Conservation (phyloP, 2,329 filamentous ascomycete genomes). For the Botrytis sinoallii region DNA sequence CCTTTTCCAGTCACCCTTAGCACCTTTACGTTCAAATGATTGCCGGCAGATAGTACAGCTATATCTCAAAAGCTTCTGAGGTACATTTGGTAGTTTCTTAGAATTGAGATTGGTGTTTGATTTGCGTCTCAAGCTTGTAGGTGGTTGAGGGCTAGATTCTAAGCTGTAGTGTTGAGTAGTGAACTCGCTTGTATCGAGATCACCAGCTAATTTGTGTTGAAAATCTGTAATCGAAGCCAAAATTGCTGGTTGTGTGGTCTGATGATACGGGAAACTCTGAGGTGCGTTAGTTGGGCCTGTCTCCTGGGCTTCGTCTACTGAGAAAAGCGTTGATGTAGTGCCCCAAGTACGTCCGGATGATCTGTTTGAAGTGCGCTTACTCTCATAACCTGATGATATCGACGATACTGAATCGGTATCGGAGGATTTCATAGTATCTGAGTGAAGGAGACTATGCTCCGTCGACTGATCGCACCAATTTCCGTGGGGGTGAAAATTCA, state of each 20-base stretch:
- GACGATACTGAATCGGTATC: constrained; percentile 20
- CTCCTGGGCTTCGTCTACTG: not conserved
- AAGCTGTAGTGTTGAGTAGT: not conserved
- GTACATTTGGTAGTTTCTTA: not conserved
- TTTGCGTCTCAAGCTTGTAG: not conserved
- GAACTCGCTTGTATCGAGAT: not conserved
- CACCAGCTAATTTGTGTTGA: not conserved
- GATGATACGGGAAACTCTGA: not conserved
- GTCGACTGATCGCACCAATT: not conserved
- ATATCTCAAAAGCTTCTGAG: constrained; percentile 19
- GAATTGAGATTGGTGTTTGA: not conserved
- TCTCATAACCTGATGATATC: constrained; percentile 12
- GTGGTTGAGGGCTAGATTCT: not conserved
- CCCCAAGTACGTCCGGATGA: constrained; percentile 26
- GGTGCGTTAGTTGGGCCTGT: not conserved
- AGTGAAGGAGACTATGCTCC: not conserved
- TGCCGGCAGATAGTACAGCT: constrained; percentile 25
- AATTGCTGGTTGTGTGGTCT: not conserved
- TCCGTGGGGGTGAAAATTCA: not conserved
- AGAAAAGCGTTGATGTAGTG: constrained; percentile 22
- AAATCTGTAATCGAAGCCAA: not conserved
- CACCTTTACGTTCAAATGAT: constrained; percentile 20
- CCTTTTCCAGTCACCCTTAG: constrained; percentile 31
- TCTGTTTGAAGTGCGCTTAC: constrained; percentile 7
- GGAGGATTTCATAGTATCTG: constrained; percentile 10